A percentile compares a stretch with the other conserved stretches of the same genome.
Conservation (phyloP, 1,139 yeast species). For the Hemisphaericaspora subhashii region DNA sequence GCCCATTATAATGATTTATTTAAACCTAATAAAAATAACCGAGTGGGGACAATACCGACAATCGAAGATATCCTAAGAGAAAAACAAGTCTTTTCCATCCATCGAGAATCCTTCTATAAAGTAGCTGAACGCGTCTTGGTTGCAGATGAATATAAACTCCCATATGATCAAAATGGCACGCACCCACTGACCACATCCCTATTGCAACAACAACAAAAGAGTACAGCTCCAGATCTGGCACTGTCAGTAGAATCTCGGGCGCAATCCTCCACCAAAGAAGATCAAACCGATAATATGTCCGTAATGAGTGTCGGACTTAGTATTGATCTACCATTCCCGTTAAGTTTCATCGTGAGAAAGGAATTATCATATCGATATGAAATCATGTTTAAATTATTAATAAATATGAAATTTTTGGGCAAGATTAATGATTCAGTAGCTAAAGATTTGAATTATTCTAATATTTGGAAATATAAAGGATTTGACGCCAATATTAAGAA, state of each 20-base stretch:
- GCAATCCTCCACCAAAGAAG: neutral
- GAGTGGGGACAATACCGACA: slow-evolving; percentile 17
- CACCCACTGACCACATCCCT: neutral
- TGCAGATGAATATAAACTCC: slow-evolving; percentile 52
- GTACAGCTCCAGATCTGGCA: neutral
- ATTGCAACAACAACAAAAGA: neutral
- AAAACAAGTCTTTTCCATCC: slow-evolving; percentile 32
- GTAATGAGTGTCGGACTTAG: slow-evolving; percentile 58
- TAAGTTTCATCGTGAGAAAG: slow-evolving; percentile 70
- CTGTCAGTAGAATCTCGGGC: neutral
- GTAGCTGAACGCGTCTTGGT: slow-evolving; percentile 65
- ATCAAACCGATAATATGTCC: slow-evolving; percentile 14
- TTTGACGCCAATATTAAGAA: slow-evolving; percentile 42
- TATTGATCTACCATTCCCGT: slow-evolving; percentile 78
- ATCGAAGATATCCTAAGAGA: slow-evolving; percentile 19
- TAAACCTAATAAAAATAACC: slow-evolving; percentile 6
- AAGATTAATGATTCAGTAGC: slow-evolving; percentile 65
- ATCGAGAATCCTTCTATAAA: slow-evolving; percentile 47
- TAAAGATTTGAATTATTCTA: slow-evolving; percentile 68
- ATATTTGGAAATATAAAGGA: slow-evolving; percentile 61
- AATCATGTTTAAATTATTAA: slow-evolving; percentile 69
- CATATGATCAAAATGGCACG: slow-evolving; percentile 30
- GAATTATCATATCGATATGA: slow-evolving; percentile 79
- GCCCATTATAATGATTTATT: slow-evolving; percentile 23
- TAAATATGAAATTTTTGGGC: slow-evolving; percentile 62